Evolutionary conservation across 106 monocot species (phyloP).

Genomic region (Allium sativum): DNA sequence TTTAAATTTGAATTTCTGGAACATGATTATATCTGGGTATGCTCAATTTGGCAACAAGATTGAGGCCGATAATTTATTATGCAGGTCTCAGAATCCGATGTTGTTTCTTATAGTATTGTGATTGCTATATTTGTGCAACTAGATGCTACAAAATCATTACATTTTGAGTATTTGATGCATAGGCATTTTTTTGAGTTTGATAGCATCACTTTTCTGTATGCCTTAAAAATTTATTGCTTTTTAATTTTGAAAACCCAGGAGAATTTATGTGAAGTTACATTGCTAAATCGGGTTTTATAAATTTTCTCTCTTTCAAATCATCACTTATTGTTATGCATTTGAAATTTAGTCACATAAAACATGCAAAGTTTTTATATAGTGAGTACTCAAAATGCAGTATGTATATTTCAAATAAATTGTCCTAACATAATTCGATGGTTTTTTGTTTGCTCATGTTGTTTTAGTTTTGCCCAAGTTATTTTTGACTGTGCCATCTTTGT

Average conservation of each 20-base stretch:
- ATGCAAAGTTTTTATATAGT: constrained; percentile 26
- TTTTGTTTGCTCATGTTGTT: too few species aligned
- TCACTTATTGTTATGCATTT: constrained; percentile 75
- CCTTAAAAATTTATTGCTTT: constrained; percentile 38
- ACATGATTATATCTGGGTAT: constrained; percentile 61
- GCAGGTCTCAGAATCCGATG: constrained; percentile 32
- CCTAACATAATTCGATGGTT: constrained; percentile 49
- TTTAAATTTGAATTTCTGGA: constrained; percentile 44
- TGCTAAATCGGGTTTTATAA: constrained; percentile 36
- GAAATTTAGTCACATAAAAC: constrained; percentile 21
- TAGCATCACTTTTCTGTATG: constrained; percentile 54
- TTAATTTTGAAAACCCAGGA: constrained; percentile 21
- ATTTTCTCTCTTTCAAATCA: constrained; percentile 12
- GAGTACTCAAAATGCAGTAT: constrained; percentile 10
- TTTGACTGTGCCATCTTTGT: too few species aligned
- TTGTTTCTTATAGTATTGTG: constrained; percentile 55
- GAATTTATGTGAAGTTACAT: constrained; percentile 36
- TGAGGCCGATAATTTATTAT: constrained; percentile 43
- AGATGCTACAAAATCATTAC: constrained; percentile 33
- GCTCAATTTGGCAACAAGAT: constrained; percentile 20
- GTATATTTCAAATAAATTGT: constrained; percentile 16
- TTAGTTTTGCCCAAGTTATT: too few species aligned
- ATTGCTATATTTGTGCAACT: constrained; percentile 48
- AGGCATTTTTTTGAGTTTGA: constrained; percentile 33
- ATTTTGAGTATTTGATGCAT: constrained; percentile 43